Evolutionary conservation across 768 basidiomycete species (phyloP), one percentile per base, ranked within the genome.

Genomic region (Chlorophyllum brunneum): DNA sequence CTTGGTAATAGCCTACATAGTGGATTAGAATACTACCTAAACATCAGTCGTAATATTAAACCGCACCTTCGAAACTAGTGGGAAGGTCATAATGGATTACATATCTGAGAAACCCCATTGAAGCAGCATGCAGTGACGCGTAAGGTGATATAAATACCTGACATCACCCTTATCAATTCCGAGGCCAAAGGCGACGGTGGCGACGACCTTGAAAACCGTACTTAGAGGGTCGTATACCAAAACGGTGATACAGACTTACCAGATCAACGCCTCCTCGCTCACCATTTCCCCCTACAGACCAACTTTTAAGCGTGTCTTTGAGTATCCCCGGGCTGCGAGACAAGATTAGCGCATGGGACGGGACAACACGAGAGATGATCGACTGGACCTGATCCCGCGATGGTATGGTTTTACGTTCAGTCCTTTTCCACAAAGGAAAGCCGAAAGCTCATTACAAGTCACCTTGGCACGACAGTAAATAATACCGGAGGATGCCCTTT

Each of bases 91-190:
- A 91, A 60, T 92, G 90, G 36, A 92, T 82, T 37, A 91, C 80
- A 59, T 89, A 92, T 31, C 88, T 75, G 11, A 18, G 36, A 51
- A 10, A 23, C 9, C 42, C 16, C 10, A 26, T 18, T 26, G 53
- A 9, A 34, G 36, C 23, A 15, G 9, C 34, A 16, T 36, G 22
- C 38, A 36, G 31, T 39, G 2, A 11, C 16, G 23, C 15, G 13
- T 24, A 16, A 50, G 26, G 26, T 30, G 27, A 5, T 44, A 18
- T 22, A 37, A 67, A 18, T 61, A 82, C 82, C 86, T 76, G 47
- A 89, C 87, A 56, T 90, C 84, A 16, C 79, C 71, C 68, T 92
- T 92, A 63, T 93, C 89, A 39, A 93, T 92, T 1, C 90, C 90
- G 70, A 92, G 82, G 2, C 91, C 91, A 58, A 92, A 93, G 4